Evolutionary conservation across 1,284 basidiomycete genomes (phyloP).

Genomic region (Apiotrichum veenhuisii): DNA sequence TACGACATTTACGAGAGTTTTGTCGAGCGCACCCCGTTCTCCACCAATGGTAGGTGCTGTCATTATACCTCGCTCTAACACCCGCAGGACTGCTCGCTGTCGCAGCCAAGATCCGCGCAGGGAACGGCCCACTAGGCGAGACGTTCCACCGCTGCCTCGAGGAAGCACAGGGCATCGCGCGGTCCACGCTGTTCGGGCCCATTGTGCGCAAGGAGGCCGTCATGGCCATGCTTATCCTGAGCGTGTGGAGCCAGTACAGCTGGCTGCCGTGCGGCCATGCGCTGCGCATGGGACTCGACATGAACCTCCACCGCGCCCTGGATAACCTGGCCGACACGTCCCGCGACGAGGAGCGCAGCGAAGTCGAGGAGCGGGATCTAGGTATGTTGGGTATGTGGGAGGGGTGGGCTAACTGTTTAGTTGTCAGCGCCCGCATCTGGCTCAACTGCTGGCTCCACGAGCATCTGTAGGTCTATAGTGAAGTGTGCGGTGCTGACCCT

Average conservation of each 20-base stretch:
- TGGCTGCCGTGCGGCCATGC: slow-evolving; percentile 85
- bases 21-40: slow-evolving; percentile 86
- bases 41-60: slow-evolving; percentile 49
- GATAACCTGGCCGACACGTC: slow-evolving; percentile 74
- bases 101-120: slow-evolving; percentile 83
- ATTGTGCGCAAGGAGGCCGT: slow-evolving; percentile 90
- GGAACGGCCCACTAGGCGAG: slow-evolving; percentile 73
- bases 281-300: slow-evolving; percentile 88
- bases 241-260: slow-evolving; percentile 88
- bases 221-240: slow-evolving; percentile 85
- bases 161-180: slow-evolving; percentile 88
- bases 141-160: slow-evolving; percentile 87
- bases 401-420: slow-evolving; percentile 50
- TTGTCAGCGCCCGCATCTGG: slow-evolving; percentile 89
- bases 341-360: slow-evolving; percentile 55
- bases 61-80: not conserved
- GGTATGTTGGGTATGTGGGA: slow-evolving; percentile 53
- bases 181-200: slow-evolving; percentile 85
- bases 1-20: slow-evolving; percentile 88
- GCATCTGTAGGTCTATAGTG: slow-evolving; percentile 32
- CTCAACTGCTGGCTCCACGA: slow-evolving; percentile 68
- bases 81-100: slow-evolving; percentile 66
- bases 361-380: slow-evolving; percentile 81
- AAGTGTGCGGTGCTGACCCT: slow-evolving; percentile 5
- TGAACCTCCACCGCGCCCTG: slow-evolving; percentile 81